A percentile compares a stretch with the other conserved stretches of the same genome.
Evolutionary conservation across 2,329 filamentous ascomycete species (phyloP).

Genomic region (Cercospora citrullina): DNA sequence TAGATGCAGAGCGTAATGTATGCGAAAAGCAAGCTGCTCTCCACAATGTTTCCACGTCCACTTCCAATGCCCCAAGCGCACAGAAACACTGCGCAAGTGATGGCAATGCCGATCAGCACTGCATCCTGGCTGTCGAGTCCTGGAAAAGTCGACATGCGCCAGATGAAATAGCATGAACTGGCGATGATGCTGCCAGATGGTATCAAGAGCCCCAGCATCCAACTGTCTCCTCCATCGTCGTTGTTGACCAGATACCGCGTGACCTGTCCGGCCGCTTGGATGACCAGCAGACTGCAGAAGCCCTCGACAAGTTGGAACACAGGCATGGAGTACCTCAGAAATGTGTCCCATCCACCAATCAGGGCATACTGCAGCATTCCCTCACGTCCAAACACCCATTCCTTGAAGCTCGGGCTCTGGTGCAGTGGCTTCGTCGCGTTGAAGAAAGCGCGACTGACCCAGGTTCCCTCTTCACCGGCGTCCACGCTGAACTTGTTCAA

Average conservation of each 20-base stretch:
- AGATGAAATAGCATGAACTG: slow-evolving; percentile 92
- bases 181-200: slow-evolving; percentile 89
- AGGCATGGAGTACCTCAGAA: slow-evolving; percentile 85
- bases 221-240: slow-evolving; percentile 83
- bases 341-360: slow-evolving; percentile 84
- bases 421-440: slow-evolving; percentile 39
- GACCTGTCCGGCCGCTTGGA: slow-evolving; percentile 91
- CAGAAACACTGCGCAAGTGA: slow-evolving; percentile 89
- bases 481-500: slow-evolving; percentile 94
- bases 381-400: slow-evolving; percentile 86
- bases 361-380: slow-evolving; percentile 78
- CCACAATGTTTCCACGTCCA: slow-evolving; percentile 89
- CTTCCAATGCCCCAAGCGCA: slow-evolving; percentile 93
- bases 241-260: slow-evolving; percentile 93
- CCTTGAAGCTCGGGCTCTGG: slow-evolving; percentile 65
- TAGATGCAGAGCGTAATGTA: slow-evolving; percentile 99
- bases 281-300: slow-evolving; percentile 93
- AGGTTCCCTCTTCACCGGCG: slow-evolving; percentile 66
- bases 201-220: slow-evolving; percentile 90
- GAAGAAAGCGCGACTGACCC: slow-evolving; percentile 67
- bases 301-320: slow-evolving; percentile 93
- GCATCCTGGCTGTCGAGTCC: slow-evolving; percentile 91
- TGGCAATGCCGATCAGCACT: slow-evolving; percentile 84
- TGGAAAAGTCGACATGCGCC: slow-evolving; percentile 90
- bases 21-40: slow-evolving; percentile 91